Base-by-base conservation (phyloP, 768 basidiomycete genomes). In the Tulasnella sp. region DNA sequence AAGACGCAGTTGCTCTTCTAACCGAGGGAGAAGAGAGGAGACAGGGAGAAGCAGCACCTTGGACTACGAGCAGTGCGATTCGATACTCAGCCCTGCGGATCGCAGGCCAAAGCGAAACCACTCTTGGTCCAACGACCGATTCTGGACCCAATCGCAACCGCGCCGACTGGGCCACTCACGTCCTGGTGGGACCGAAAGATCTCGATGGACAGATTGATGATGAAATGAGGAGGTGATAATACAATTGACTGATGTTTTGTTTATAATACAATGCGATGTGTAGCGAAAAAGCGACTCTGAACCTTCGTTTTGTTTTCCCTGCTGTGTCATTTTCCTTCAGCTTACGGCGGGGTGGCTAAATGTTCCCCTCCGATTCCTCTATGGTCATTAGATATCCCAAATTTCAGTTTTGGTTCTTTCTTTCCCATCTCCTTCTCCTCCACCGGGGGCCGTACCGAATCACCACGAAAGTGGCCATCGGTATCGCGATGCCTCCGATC, bases 361-460 rank as follows among this genome's bases (percentile, higher is more conserved):
- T 5, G n/a, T 54, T n/a, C 54, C 24, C n/a, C 12, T n/a, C 24
- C 54, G 14, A 24, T n/a, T 54, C 5, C 54, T 54, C 46, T 46
- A 16, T 16, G n/a, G 9, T 8, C 31, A 28, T n/a, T 60, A 9
- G n/a, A 69, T 31, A 34, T 9, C 2, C 14, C 24, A 1, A 64
- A 31, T 20, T 69, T 69, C 64, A 69, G 16, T 20, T 69, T 37
- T 28, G 64, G 20, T 69, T 69, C 64, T 18, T 28, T 31, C 28
- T 69, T 28, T 69, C 6, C 64, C 64, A 69, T 20, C 64, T 28
- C 31, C 20, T 69, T 14, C 1, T 20, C 40, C 77, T 78, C 86
- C 87, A 92, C n/a, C 83, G 84, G 18, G 93, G 92, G 9, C 92
- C 93, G 73, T 90, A 86, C 79, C 84, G 84, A 28, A 92, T 86